Evolutionary conservation across 2,329 filamentous ascomycete species (phyloP).

Genomic region (Neopestalotiopsis sp.): DNA sequence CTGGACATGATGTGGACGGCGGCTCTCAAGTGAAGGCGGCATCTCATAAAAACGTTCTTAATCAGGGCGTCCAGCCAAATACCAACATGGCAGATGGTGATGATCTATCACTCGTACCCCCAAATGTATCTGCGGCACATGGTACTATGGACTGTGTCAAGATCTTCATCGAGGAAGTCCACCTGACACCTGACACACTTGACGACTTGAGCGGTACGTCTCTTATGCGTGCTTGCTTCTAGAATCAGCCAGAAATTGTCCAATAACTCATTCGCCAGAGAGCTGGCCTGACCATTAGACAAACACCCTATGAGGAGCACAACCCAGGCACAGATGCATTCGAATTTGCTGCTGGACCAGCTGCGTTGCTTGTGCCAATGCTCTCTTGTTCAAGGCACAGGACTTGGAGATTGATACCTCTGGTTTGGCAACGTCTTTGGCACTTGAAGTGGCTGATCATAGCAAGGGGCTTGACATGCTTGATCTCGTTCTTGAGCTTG

Average conservation of each 20-base stretch:
- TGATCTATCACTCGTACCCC: background rate
- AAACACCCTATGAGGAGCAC: background rate
- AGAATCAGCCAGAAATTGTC: background rate
- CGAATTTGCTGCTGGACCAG: background rate
- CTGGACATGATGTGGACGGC: conserved; percentile 10
- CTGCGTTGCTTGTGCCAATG: background rate
- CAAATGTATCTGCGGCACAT: background rate
- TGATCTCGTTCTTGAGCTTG: background rate
- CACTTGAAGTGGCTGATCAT: background rate
- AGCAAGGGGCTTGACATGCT: background rate
- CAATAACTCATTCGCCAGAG: background rate
- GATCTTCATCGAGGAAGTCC: background rate
- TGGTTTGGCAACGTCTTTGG: background rate
- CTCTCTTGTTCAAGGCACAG: background rate
- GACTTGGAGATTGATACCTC: background rate
- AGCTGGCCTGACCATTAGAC: background rate
- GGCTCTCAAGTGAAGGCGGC: background rate
- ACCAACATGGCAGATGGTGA: background rate
- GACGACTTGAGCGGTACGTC: conserved; percentile 8
- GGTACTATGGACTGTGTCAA: conserved; percentile 5
- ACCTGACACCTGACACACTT: background rate
- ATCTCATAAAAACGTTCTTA: background rate
- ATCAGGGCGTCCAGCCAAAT: background rate
- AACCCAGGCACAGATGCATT: background rate
- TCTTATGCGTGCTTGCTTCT: conserved; percentile 7